Conservation (phyloP, 768 basidiomycete genomes). For the Amyloporia xantha region DNA sequence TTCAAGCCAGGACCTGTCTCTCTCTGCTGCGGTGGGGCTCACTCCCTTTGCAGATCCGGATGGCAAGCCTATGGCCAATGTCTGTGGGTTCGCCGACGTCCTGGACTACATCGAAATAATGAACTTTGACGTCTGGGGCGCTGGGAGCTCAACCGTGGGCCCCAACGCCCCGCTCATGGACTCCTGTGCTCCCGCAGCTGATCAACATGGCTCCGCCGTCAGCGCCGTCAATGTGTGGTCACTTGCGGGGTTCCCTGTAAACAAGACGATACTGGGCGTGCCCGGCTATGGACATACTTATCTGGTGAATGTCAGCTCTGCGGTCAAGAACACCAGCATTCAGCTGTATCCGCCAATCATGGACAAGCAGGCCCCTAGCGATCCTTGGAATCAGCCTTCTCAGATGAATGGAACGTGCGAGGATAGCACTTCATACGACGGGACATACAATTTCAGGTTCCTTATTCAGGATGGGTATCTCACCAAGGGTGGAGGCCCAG, state of each 20-base stretch:
- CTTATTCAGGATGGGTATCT: constrained; percentile 53
- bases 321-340: constrained; percentile 27
- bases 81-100: constrained; percentile 63
- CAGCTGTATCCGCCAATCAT: too few species aligned
- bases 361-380: too few species aligned
- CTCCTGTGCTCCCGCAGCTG: constrained; percentile 52
- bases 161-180: constrained; percentile 87
- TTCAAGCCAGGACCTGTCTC: constrained; percentile 44
- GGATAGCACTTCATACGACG: too few species aligned
- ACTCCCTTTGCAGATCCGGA: constrained; percentile 39
- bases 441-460: constrained; percentile 58
- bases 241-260: constrained; percentile 68
- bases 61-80: constrained; percentile 58
- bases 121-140: constrained; percentile 63
- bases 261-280: constrained; percentile 76
- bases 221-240: constrained; percentile 77
- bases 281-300: constrained; percentile 80
- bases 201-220: constrained; percentile 69
- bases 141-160: constrained; percentile 49
- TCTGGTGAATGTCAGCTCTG: constrained; percentile 29
- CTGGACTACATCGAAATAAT: constrained; percentile 64
- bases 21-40: constrained; percentile 48
- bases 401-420: too few species aligned
- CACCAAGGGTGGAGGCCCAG: constrained; percentile 36
- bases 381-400: too few species aligned